Evolutionary conservation across 2,329 filamentous ascomycete genomes (phyloP).

Genomic region (Neonectria sp.): DNA sequence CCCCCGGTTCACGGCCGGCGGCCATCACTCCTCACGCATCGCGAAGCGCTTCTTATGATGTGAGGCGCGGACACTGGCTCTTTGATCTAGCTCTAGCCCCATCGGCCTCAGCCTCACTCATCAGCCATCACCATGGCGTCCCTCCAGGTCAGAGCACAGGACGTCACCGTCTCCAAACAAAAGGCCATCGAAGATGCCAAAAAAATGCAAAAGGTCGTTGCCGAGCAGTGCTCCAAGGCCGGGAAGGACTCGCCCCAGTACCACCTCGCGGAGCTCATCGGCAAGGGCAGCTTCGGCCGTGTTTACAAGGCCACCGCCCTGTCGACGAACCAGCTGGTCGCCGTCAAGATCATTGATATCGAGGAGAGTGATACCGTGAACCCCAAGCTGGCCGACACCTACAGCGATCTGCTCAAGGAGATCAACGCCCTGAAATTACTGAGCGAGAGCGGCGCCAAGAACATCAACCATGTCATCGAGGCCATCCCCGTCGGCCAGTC

Average conservation of each 20-base stretch:
- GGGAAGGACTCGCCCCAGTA: constrained; percentile 76
- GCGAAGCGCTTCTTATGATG: constrained; percentile 37
- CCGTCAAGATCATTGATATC: constrained; percentile 88
- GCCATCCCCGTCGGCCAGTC: constrained; percentile 83
- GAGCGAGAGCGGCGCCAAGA: constrained; percentile 80
- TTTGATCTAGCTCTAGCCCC: constrained; percentile 26
- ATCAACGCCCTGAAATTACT: constrained; percentile 80
- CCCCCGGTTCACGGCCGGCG: constrained; percentile 21
- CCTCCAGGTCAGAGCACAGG: constrained; percentile 59
- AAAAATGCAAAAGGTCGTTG: constrained; percentile 76
- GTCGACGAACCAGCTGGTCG: constrained; percentile 70
- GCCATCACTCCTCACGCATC: constrained; percentile 11
- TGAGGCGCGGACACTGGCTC: constrained; percentile 30
- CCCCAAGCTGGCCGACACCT: constrained; percentile 76
- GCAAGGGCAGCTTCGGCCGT: constrained; percentile 81
- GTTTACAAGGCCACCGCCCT: constrained; percentile 76
- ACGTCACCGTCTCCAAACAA: constrained; percentile 65
- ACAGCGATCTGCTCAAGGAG: constrained; percentile 79
- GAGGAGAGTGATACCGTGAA: constrained; percentile 81
- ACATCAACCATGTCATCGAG: constrained; percentile 87
- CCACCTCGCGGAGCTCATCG: constrained; percentile 79
- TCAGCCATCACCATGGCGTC: constrained; percentile 54
- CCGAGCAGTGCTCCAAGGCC: constrained; percentile 72
- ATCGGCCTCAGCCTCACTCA: constrained; percentile 17
- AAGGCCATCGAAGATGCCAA: constrained; percentile 79